Percentiles rank a stretch among this genome's conserved stretches.
Evolutionary conservation across 2,329 filamentous ascomycete genomes (phyloP).

Genomic region (Xylariales sp.): DNA sequence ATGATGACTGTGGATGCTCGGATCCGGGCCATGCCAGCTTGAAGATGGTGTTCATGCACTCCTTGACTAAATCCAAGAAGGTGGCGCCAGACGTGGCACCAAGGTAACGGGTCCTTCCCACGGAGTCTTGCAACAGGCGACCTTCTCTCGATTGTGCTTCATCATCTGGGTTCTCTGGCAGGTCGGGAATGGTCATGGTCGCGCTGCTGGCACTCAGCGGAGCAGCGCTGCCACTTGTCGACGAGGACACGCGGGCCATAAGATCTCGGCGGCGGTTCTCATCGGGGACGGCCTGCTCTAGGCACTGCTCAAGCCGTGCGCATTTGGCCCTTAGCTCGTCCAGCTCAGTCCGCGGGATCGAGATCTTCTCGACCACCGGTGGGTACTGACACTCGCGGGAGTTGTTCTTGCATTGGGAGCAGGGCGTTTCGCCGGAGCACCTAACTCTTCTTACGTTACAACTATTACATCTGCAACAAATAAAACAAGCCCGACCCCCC

Average conservation of each 20-base stretch:
- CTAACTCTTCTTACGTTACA: constrained; percentile 50
- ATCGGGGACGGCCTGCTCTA: constrained; percentile 33
- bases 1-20: constrained; percentile 19
- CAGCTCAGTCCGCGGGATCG: constrained; percentile 34
- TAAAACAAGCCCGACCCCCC: neutral
- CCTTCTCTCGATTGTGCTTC: constrained; percentile 26
- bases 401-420: constrained; percentile 37
- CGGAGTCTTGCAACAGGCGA: constrained; percentile 37
- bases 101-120: constrained; percentile 40
- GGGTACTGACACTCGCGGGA: constrained; percentile 45
- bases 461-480: constrained; percentile 40
- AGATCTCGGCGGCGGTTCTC: constrained; percentile 27
- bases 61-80: constrained; percentile 45
- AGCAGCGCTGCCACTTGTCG: too few relatives aligned
- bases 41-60: constrained; percentile 37
- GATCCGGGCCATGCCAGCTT: constrained; percentile 23
- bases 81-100: constrained; percentile 46
- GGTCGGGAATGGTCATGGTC: constrained; percentile 1
- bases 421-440: constrained; percentile 46
- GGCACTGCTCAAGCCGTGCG: constrained; percentile 33
- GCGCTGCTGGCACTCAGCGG: constrained; percentile 5
- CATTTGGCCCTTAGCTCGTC: constrained; percentile 35
- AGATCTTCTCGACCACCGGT: constrained; percentile 36
- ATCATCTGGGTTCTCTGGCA: constrained; percentile 8
- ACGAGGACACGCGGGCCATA: constrained; percentile 18